A percentile compares a stretch with the other conserved stretches of the same genome.
Evolutionary conservation across 257 asterid species (phyloP).

Genomic region (Solanum verrucosum): DNA sequence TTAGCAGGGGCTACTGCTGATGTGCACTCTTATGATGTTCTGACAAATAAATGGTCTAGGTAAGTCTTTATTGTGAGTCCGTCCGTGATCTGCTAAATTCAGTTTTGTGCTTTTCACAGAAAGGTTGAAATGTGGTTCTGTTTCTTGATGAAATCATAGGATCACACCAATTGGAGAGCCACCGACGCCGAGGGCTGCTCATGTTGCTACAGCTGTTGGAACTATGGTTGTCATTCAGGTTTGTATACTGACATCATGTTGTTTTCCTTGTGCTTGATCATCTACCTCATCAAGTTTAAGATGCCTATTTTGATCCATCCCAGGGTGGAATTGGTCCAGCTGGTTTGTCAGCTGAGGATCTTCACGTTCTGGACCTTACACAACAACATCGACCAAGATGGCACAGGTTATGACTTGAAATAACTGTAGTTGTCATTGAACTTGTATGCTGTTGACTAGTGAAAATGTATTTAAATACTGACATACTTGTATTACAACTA

Average conservation of each 20-base stretch:
- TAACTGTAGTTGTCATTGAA: neutral
- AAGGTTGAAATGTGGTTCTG: neutral
- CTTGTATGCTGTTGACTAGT: neutral
- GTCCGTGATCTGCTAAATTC: neutral
- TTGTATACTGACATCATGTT: conserved; percentile 4
- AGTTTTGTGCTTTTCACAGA: neutral
- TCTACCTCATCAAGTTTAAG: conserved; percentile 9
- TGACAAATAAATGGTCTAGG: conserved; percentile 96
- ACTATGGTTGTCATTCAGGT: conserved; percentile 99
- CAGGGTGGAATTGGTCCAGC: conserved; percentile 99
- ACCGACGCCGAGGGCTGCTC: conserved; percentile 99
- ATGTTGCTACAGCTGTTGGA: conserved; percentile 98
- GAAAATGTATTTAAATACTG: neutral
- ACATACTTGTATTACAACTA: neutral
- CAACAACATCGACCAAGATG: conserved; percentile 93
- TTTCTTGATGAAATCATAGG: conserved; percentile 31
- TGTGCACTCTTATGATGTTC: conserved; percentile 85
- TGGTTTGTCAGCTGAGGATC: conserved; percentile 98
- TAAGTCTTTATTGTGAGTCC: conserved; percentile 22
- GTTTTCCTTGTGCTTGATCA: neutral
- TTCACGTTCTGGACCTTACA: conserved; percentile 91
- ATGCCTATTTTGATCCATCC: conserved; percentile 10
- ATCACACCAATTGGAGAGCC: conserved; percentile 97
- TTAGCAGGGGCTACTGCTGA: conserved; percentile 99
- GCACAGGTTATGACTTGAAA: conserved; percentile 64